Percentiles rank a stretch among this genome's conserved stretches.
Evolutionary conservation across 2,329 filamentous ascomycete species (phyloP).

Genomic region (Hypocreales sp.): DNA sequence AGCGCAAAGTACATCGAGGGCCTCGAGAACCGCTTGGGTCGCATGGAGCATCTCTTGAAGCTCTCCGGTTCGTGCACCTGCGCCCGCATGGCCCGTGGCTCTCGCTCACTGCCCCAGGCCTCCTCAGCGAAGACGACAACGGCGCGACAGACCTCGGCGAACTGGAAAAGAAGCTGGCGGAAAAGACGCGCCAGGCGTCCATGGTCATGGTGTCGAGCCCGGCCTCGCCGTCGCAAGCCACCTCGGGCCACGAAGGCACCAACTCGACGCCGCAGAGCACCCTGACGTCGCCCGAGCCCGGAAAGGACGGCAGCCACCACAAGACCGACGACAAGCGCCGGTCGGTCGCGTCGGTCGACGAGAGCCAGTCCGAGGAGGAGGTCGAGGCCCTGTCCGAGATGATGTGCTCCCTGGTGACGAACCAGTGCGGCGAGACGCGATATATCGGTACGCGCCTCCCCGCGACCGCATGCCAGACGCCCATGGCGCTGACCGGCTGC

Average conservation of each 20-base stretch:
- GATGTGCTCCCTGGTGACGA: slow-evolving; percentile 97
- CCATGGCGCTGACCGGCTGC: no score
- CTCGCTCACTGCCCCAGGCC: slow-evolving; percentile 26
- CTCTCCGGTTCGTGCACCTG: slow-evolving; percentile 46
- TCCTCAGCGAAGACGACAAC: slow-evolving; percentile 73
- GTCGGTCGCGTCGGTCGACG: slow-evolving; percentile 22
- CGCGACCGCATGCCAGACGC: no score
- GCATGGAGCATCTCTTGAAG: slow-evolving; percentile 85
- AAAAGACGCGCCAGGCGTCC: slow-evolving; percentile 38
- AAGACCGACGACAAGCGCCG: slow-evolving; percentile 14
- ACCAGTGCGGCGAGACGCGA: slow-evolving; percentile 83
- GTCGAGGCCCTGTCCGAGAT: slow-evolving; percentile 87
- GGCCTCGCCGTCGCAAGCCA: slow-evolving; percentile 32
- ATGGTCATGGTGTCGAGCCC: slow-evolving; percentile 29
- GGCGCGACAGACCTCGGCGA: slow-evolving; percentile 78
- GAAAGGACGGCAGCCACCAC: slow-evolving; percentile 17
- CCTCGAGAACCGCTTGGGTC: slow-evolving; percentile 81
- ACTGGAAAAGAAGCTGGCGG: slow-evolving; percentile 60
- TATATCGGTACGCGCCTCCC: slow-evolving; percentile 70
- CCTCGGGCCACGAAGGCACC: slow-evolving; percentile 25
- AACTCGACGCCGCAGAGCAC: slow-evolving; percentile 35
- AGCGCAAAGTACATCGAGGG: slow-evolving; percentile 97
- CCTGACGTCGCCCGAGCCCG: slow-evolving; percentile 35
- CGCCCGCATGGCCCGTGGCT: not conserved
- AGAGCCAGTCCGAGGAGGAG: slow-evolving; percentile 42